Evolutionary conservation across 306 rosid species (phyloP).

Genomic region (Clitoria ternatea): DNA sequence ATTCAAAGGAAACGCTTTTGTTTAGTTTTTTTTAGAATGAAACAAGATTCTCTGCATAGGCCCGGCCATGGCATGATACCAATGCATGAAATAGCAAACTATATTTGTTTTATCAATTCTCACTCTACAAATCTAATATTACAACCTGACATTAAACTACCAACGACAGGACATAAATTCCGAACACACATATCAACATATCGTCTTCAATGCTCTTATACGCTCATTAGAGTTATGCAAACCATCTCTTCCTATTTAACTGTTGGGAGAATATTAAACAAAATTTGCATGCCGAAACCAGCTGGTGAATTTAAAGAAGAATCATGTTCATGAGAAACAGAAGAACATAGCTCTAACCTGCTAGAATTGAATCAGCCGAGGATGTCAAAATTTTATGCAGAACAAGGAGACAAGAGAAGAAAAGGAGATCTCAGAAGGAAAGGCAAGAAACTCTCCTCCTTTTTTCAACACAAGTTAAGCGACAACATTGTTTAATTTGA

Average conservation of each 20-base stretch:
- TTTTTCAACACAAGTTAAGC: background rate
- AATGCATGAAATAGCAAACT: background rate
- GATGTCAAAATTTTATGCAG: slow-evolving; percentile 6
- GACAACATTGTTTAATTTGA: slow-evolving; percentile 34
- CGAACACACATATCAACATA: background rate
- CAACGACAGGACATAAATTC: slow-evolving; percentile 6
- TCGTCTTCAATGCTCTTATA: background rate
- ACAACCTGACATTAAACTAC: background rate
- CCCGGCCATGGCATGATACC: background rate
- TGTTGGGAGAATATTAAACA: background rate
- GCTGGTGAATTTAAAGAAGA: background rate
- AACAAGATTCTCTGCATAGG: background rate
- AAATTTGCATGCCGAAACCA: background rate
- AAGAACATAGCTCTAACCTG: slow-evolving; percentile 31
- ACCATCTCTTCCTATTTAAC: too few species aligned
- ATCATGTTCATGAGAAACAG: background rate
- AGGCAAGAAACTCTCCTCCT: slow-evolving; percentile 16
- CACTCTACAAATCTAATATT: background rate
- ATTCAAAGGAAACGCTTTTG: slow-evolving; percentile 11
- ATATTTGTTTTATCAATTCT: background rate
- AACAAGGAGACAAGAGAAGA: slow-evolving; percentile 30
- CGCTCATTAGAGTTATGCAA: background rate
- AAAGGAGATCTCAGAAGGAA: slow-evolving; percentile 23
- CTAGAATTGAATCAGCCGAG: slow-evolving; percentile 1
- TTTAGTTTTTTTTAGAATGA: background rate